phyloP scores from a whole-genome alignment of 768 basidiomycete genomes.

The Collybia nuda region DNA sequence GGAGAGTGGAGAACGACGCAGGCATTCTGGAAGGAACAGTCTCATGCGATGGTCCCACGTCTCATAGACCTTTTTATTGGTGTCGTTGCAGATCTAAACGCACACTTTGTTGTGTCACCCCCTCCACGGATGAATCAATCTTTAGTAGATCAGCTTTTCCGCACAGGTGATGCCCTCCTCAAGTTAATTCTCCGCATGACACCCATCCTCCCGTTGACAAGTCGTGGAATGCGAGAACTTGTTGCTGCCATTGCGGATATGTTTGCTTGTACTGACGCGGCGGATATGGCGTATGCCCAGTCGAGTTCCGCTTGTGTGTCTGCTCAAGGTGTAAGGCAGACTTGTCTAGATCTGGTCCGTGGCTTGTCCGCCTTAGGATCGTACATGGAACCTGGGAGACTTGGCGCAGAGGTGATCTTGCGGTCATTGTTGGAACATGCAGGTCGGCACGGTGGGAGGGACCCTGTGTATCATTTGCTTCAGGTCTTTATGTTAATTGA shows the following conservation, averaged over 20 bases:
- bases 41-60: constrained; percentile 55
- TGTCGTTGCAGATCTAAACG: constrained; percentile 52
- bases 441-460: constrained; percentile 34
- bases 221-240: constrained; percentile 46
- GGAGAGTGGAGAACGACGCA: constrained; percentile 58
- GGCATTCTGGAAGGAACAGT: constrained; percentile 59
- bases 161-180: constrained; percentile 52
- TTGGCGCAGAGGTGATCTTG: constrained; percentile 52
- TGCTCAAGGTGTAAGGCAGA: constrained; percentile 43
- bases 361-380: constrained; percentile 34
- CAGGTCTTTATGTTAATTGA: constrained; percentile 61
- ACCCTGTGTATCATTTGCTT: constrained; percentile 56
- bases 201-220: constrained; percentile 47
- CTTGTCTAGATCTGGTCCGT: constrained; percentile 51
- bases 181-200: constrained; percentile 47
- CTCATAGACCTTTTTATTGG: constrained; percentile 52
- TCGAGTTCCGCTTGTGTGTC: constrained; percentile 36
- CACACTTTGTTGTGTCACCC: constrained; percentile 45
- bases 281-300: constrained; percentile 38
- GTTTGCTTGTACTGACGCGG: constrained; percentile 52
- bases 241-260: constrained; percentile 48
- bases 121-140: constrained; percentile 36
- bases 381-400: constrained; percentile 31
- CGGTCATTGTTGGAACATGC: constrained; percentile 55
- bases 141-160: constrained; percentile 55